Conservation (phyloP, 2,329 filamentous ascomycete genomes). For the Aspergillus sp. region DNA sequence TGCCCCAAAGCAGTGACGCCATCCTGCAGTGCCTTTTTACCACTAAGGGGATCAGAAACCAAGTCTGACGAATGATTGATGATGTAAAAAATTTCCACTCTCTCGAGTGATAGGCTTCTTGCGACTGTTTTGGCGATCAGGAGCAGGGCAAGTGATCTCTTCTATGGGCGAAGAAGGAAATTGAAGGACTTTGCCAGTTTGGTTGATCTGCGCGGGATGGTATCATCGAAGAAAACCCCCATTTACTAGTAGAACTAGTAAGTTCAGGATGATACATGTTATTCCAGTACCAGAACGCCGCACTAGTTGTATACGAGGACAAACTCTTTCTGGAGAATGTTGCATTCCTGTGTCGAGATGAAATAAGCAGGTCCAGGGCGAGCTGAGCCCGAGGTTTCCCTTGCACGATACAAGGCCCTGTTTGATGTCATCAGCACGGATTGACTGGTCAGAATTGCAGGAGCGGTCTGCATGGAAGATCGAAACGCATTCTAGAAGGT, state of each 20-base stretch:
- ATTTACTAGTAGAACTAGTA: constrained; percentile 6
- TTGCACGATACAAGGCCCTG: constrained; percentile 19
- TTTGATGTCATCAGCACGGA: constrained; percentile 11
- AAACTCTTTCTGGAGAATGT: not conserved
- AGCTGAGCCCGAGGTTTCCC: not conserved
- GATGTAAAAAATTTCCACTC: constrained; percentile 19
- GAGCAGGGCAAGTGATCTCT: constrained; percentile 1
- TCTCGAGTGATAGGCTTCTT: constrained; percentile 3
- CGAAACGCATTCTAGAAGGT: constrained; percentile 28
- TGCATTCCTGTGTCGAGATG: not conserved
- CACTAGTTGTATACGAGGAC: constrained; percentile 11
- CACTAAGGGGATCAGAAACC: constrained; percentile 4
- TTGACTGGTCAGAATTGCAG: constrained; percentile 19
- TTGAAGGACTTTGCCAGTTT: constrained; percentile 1
- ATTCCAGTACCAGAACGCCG: constrained; percentile 1
- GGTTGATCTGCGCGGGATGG: constrained; percentile 8
- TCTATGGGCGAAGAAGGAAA: constrained; percentile 3
- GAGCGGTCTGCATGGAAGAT: constrained; percentile 29
- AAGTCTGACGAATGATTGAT: constrained; percentile 18
- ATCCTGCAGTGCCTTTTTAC: constrained; percentile 25
- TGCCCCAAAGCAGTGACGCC: constrained; percentile 30
- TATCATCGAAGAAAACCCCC: constrained; percentile 6
- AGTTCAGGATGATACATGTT: not conserved
- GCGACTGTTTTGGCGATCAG: constrained; percentile 2
- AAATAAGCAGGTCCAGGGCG: not conserved